phyloP scores from a whole-genome alignment of 2,329 filamentous ascomycete species.

The Peltaster fructicola region DNA sequence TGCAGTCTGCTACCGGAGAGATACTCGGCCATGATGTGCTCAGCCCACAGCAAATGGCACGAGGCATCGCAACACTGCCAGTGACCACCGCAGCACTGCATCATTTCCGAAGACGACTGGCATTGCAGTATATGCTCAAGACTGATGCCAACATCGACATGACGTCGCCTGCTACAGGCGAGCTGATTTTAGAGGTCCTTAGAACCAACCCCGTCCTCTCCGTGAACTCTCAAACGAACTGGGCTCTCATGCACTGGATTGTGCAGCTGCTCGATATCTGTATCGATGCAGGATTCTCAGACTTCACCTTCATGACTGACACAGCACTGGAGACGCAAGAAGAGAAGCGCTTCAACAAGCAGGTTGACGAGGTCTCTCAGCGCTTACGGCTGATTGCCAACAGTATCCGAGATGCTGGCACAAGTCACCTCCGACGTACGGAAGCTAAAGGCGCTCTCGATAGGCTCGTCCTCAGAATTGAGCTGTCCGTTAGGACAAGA shows the following conservation, averaged over 20 bases:
- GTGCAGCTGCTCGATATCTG: conserved; percentile 55
- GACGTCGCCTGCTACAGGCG: conserved; percentile 1
- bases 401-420: conserved; percentile 57
- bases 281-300: conserved; percentile 44
- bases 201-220: conserved; percentile 28
- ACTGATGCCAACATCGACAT: conserved; percentile 1
- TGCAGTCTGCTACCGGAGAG: too few relatives aligned
- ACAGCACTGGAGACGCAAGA: conserved; percentile 11
- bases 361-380: conserved; percentile 48
- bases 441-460: conserved; percentile 64
- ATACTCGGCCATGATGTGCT: too few relatives aligned
- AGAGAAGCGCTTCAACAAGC: conserved; percentile 44
- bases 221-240: conserved; percentile 44
- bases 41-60: too few relatives aligned
- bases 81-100: conserved; percentile 32
- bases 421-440: conserved; percentile 52
- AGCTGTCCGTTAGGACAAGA: conserved; percentile 51
- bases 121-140: conserved; percentile 39
- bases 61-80: conserved; percentile 43
- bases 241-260: conserved; percentile 46
- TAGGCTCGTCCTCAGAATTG: conserved; percentile 53
- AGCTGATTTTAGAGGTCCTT: conserved; percentile 13
- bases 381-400: conserved; percentile 39
- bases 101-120: conserved; percentile 48
- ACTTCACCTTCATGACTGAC: conserved; percentile 13